Evolutionary conservation across 2,329 filamentous ascomycete genomes (phyloP).

Genomic region (Gaeumannomyces sp.): DNA sequence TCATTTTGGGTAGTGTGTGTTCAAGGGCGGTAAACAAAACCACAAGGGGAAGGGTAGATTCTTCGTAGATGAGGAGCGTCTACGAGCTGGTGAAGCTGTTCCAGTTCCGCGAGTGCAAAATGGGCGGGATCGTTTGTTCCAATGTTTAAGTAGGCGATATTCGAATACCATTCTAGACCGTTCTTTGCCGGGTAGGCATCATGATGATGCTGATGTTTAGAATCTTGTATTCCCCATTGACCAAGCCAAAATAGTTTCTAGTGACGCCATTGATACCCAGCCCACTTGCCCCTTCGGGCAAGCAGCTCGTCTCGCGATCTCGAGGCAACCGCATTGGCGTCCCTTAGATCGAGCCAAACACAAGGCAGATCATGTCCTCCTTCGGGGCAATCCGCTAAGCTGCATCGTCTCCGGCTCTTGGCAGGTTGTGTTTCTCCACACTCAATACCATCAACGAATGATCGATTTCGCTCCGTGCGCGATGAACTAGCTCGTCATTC

Average conservation of each 20-base stretch:
- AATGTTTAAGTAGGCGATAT: background rate
- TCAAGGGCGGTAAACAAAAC: too few species aligned
- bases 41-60: too few species aligned
- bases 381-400: too few species aligned
- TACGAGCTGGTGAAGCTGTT: too few species aligned
- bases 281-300: background rate
- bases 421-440: background rate
- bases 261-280: background rate
- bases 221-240: background rate
- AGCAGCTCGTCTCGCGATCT: background rate
- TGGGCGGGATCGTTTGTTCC: too few species aligned
- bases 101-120: too few species aligned
- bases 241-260: background rate
- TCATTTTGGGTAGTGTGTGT: background rate
- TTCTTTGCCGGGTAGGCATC: background rate
- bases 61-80: too few species aligned
- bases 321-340: background rate
- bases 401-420: too few species aligned
- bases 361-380: too few species aligned
- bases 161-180: background rate
- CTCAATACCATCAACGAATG: too few species aligned
- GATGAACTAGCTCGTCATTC: too few species aligned
- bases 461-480: too few species aligned
- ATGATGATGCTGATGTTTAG: background rate
- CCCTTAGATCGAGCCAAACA: background rate